Conservation (phyloP, 805 yeast genomes). For the Komagataella pastoris region DNA sequence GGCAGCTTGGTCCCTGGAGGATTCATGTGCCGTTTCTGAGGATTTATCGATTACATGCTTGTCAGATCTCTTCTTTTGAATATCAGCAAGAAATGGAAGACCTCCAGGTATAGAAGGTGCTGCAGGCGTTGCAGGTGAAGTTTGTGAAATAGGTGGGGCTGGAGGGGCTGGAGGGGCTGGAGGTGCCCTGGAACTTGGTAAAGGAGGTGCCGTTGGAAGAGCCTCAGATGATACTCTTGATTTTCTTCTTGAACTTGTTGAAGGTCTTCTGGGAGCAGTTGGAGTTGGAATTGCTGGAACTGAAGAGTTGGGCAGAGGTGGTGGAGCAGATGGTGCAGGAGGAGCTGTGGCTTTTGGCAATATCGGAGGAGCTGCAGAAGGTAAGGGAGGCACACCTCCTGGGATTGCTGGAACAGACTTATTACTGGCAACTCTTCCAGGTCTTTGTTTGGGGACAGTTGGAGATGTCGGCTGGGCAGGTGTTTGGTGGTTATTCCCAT, state of each 20-base stretch:
- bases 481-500: conserved; percentile 6
- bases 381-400: conserved; percentile 8
- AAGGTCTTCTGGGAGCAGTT: not conserved
- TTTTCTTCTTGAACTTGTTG: not conserved
- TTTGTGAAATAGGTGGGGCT: conserved; percentile 6
- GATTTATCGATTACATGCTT: conserved; percentile 29
- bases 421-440: not conserved
- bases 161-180: conserved; percentile 6
- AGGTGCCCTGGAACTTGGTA: conserved; percentile 4
- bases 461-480: conserved; percentile 6
- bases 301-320: conserved; percentile 3
- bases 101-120: conserved; percentile 8
- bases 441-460: conserved; percentile 1
- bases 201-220: not conserved
- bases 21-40: conserved; percentile 8
- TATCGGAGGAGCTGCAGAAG: conserved; percentile 9
- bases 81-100: conserved; percentile 45
- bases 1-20: conserved; percentile 7
- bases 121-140: conserved; percentile 8
- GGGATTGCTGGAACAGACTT: conserved; percentile 7
- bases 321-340: conserved; percentile 8
- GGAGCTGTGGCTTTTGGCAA: conserved; percentile 11
- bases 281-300: not conserved
- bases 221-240: conserved; percentile 1
- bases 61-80: conserved; percentile 41